A percentile compares a stretch with the other conserved stretches of the same genome.
Conservation (phyloP, 2,329 filamentous ascomycete genomes). For the Geosmithia flava region DNA sequence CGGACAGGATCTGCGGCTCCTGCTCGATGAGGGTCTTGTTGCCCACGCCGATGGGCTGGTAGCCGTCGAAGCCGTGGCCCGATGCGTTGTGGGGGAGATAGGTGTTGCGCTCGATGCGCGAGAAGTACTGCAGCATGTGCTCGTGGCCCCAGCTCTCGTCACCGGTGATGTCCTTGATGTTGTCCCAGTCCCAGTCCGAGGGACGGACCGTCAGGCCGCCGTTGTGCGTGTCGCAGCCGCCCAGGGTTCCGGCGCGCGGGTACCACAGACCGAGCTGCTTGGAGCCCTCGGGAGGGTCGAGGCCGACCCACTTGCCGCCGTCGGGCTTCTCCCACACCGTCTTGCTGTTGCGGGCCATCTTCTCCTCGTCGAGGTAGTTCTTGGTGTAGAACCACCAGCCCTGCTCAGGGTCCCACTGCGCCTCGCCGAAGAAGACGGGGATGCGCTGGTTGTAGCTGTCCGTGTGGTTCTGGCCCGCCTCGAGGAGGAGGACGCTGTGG, state of each 20-base stretch:
- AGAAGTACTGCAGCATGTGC: slow-evolving; percentile 36
- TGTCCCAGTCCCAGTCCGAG: slow-evolving; percentile 34
- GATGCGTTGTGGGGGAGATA: slow-evolving; percentile 22
- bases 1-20: slow-evolving; percentile 8
- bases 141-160: slow-evolving; percentile 34
- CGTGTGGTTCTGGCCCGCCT: slow-evolving; percentile 27
- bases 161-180: slow-evolving; percentile 34
- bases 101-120: slow-evolving; percentile 30
- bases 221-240: slow-evolving; percentile 21
- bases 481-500: slow-evolving; percentile 43
- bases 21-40: slow-evolving; percentile 5
- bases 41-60: slow-evolving; percentile 12
- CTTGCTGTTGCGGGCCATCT: slow-evolving; percentile 6
- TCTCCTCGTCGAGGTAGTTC: slow-evolving; percentile 7
- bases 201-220: slow-evolving; percentile 33
- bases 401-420: slow-evolving; percentile 12
- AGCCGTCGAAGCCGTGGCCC: slow-evolving; percentile 37
- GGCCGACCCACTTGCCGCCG: slow-evolving; percentile 6
- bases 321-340: slow-evolving; percentile 6
- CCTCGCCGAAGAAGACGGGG: slow-evolving; percentile 12
- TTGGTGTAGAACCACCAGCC: slow-evolving; percentile 9
- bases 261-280: slow-evolving; percentile 15
- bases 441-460: slow-evolving; percentile 30
- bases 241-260: slow-evolving; percentile 12
- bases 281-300: slow-evolving; percentile 7